These are phyloP conservation scores for Rhizoclosmatium sp. DNA, from an alignment of 192 early-diverging fungal species.

Conservation along the genomic window DNA sequence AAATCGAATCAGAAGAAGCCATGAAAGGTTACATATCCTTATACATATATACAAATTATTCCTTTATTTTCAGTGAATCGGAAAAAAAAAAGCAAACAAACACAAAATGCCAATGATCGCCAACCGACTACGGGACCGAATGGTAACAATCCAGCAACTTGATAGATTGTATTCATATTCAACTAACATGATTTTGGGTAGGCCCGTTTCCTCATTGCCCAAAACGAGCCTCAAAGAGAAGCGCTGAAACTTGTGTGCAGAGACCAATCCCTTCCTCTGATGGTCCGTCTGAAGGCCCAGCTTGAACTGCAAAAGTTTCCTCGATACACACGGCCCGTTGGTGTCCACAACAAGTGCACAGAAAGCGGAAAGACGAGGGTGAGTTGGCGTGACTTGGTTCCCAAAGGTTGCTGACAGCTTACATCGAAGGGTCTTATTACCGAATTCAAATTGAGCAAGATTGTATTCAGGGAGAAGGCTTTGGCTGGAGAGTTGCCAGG, in stretches of 20 bases:
- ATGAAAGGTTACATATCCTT: too few relatives aligned
- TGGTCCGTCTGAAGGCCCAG: slow-evolving; percentile 51
- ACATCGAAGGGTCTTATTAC: slow-evolving; percentile 44
- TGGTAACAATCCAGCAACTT: neutral
- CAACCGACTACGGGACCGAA: slow-evolving; percentile 38
- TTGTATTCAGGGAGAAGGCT: slow-evolving; percentile 56
- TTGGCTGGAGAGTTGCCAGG: slow-evolving; percentile 60
- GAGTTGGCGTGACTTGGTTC: neutral
- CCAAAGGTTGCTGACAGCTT: neutral
- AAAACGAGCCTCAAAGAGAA: slow-evolving; percentile 48
- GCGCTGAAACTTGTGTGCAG: slow-evolving; percentile 54
- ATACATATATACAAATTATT: neutral
- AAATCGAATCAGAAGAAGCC: too few relatives aligned
- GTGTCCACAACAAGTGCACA: slow-evolving; percentile 51
- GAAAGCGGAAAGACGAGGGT: slow-evolving; percentile 53
- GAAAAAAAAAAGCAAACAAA: neutral
- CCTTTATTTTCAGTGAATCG: neutral
- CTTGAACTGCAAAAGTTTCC: slow-evolving; percentile 57
- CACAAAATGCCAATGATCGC: slow-evolving; percentile 31
- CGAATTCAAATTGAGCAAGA: slow-evolving; percentile 57
- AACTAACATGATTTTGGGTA: neutral
- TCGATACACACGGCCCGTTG: slow-evolving; percentile 51
- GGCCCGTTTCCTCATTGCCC: slow-evolving; percentile 47
- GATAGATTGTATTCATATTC: neutral
- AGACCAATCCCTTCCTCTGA: slow-evolving; percentile 42